These are phyloP conservation scores for Cryptomeria japonica DNA, from an alignment of 75 land plant genomes.

Conservation along the genomic window DNA sequence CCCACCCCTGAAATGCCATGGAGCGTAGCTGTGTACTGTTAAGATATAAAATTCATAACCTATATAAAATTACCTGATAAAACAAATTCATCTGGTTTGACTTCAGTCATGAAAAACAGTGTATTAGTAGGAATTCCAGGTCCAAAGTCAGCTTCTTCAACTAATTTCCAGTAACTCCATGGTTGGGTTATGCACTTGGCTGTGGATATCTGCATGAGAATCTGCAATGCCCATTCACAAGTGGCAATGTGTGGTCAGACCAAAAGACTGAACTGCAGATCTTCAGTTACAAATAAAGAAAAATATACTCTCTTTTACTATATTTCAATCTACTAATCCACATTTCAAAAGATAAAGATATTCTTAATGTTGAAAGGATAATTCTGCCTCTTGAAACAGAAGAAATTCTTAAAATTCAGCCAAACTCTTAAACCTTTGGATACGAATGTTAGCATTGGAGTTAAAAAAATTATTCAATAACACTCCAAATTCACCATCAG, in stretches of 20 bases:
- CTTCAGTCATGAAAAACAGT: slow-evolving; percentile 27
- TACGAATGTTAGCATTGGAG: too few species aligned
- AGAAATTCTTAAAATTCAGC: neutral
- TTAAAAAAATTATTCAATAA: neutral
- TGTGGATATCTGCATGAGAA: neutral
- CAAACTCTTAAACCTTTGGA: neutral
- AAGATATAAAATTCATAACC: neutral
- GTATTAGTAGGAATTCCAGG: slow-evolving; percentile 50
- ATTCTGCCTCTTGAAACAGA: neutral
- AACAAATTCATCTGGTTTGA: neutral
- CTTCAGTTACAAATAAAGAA: neutral
- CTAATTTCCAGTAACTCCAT: slow-evolving; percentile 56
- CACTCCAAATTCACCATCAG: neutral
- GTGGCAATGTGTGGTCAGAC: neutral
- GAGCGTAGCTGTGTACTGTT: too few species aligned
- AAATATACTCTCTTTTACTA: neutral
- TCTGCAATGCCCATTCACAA: slow-evolving; percentile 1
- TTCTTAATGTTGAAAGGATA: neutral
- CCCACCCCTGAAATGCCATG: neutral
- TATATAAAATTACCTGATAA: neutral
- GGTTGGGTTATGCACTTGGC: neutral
- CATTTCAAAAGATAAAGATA: neutral
- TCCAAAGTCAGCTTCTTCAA: slow-evolving; percentile 79
- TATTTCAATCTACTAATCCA: neutral
- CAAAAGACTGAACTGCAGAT: neutral